These are phyloP conservation scores for Pleurotus eryngii DNA, from an alignment of 768 basidiomycete species.

Conservation along the genomic window DNA sequence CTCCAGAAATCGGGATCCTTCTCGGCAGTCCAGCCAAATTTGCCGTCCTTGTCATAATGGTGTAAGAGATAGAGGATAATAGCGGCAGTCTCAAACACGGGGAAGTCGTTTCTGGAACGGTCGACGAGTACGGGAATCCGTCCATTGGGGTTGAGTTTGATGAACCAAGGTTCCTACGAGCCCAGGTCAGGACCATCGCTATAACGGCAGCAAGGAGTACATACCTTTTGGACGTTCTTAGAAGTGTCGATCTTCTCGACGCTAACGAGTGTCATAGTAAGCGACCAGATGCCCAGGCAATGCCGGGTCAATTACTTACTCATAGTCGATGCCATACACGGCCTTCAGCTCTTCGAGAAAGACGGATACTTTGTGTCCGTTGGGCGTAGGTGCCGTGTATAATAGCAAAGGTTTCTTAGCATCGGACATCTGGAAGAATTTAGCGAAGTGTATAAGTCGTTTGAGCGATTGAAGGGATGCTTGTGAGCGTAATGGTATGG, in stretches of 20 bases:
- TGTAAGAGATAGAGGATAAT: constrained; percentile 82
- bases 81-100: constrained; percentile 75
- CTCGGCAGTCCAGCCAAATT: constrained; percentile 60
- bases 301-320: constrained; percentile 23
- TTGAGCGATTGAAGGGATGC: neutral
- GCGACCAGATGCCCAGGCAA: neutral
- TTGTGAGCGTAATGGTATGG: neutral
- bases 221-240: constrained; percentile 72
- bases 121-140: constrained; percentile 70
- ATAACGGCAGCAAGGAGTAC: neutral
- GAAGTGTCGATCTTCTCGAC: constrained; percentile 51
- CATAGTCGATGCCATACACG: constrained; percentile 44
- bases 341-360: constrained; percentile 55
- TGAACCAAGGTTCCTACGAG: constrained; percentile 62
- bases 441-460: constrained; percentile 15
- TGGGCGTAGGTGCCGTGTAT: constrained; percentile 44
- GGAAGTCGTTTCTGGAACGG: constrained; percentile 55
- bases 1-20: constrained; percentile 58
- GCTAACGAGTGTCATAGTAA: constrained; percentile 24
- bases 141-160: constrained; percentile 71
- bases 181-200: no score
- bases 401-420: constrained; percentile 39
- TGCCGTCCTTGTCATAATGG: constrained; percentile 74
- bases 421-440: neutral
- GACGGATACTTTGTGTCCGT: constrained; percentile 45